Base-by-base conservation (phyloP, 2,329 filamentous ascomycete species). In the Endoconidiophora laricicola region DNA sequence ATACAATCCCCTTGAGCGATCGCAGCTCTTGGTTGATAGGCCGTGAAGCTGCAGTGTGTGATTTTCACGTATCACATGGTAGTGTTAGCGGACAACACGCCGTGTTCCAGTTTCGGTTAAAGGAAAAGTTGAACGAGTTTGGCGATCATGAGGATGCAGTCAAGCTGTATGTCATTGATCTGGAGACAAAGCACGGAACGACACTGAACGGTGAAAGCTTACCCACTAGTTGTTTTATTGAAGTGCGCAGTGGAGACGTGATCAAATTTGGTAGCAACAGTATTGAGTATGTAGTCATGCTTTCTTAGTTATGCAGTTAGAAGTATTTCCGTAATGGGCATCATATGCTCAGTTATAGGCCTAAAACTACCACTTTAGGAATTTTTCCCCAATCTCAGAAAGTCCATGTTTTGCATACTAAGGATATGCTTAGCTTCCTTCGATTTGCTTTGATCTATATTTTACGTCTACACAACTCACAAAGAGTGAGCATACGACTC, bases 21-120 rank as follows among this genome's bases (percentile, higher is more conserved):
- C 79, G 86, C 54, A 93, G 82, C 60, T 94, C 86, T 67, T 98
- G 91, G 91, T 69, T 98, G 22, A 69, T 95, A 6, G 91, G 91
- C 0, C 74, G 88, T 44, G 88, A 95, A 58, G 64, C 74, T 48
- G 69, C 81, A 4, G 81, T 98, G 3, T 86, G 85, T 2, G 91
- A 98, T 61, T 70, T 94, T 52, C 69, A 78, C 2, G 76, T 93
- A 6, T 86, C 94, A 60, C 90, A 98, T 61, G 87, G 88, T 1
- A 95, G 86, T 63, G 79, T 87, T 59, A 94, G 86, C 62, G 93
- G 93, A 64, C 91, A 98, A 65, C 91, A 98, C 63, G 90, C 90
- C 1, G 91, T 88, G 6, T 75, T 98, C 41, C 91, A 98, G 62
- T 98, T 98, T 60, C 79, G 91, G 37, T 81, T 86, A 60, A 77